Conservation (phyloP, 805 yeast genomes). For the Cephaloascus albidus region DNA sequence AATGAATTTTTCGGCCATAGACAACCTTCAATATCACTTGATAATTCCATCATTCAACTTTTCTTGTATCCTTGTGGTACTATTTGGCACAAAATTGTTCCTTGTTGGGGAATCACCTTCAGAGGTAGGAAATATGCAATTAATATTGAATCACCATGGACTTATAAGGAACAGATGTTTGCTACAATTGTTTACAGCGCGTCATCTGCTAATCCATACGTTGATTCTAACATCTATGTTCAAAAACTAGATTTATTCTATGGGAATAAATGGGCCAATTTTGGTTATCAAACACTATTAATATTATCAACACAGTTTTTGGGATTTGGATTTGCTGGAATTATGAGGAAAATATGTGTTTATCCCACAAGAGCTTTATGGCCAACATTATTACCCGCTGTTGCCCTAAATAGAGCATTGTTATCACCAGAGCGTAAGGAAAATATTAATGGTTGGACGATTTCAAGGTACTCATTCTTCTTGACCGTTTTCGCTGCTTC, state of each 20-base stretch:
- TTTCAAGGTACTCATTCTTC: conserved; percentile 14
- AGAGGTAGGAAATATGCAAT: conserved; percentile 26
- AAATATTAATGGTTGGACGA: conserved; percentile 20
- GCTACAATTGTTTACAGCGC: conserved; percentile 28
- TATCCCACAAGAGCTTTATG: conserved; percentile 18
- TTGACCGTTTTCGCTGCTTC: conserved; percentile 8
- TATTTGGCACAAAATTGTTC: conserved; percentile 16
- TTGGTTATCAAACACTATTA: conserved; percentile 44
- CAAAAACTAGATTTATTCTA: conserved; percentile 9
- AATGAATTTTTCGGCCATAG: conserved; percentile 51
- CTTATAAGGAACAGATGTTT: conserved; percentile 56
- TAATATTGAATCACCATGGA: conserved; percentile 63
- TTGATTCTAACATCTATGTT: conserved; percentile 4
- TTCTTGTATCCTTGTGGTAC: conserved; percentile 35
- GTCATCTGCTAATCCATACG: conserved; percentile 10
- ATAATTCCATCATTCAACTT: conserved; percentile 35
- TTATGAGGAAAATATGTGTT: conserved; percentile 31
- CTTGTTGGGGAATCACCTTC: conserved; percentile 27
- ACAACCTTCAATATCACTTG: conserved; percentile 37
- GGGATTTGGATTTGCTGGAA: conserved; percentile 63
- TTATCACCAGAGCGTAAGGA: conserved; percentile 15
- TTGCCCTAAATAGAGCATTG: conserved; percentile 19
- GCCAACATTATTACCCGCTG: conserved; percentile 20
- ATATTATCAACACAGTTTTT: conserved; percentile 50
- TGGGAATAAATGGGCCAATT: conserved; percentile 16